phyloP scores from a whole-genome alignment of 495 filamentous ascomycete species.

The Penicillium tannophilum region DNA sequence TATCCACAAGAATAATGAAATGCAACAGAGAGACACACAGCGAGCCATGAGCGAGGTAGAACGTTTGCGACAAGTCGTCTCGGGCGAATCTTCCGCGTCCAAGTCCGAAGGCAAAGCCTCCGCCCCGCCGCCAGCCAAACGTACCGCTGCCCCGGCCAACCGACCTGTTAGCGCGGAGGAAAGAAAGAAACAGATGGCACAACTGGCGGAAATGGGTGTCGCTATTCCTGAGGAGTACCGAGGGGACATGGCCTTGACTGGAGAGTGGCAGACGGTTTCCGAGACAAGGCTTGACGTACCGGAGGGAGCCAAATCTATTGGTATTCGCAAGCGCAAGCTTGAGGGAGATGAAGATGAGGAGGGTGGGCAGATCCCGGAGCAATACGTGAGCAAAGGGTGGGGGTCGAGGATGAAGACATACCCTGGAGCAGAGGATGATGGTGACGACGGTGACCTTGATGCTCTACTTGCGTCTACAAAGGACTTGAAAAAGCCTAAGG shows the following conservation, averaged over 20 bases:
- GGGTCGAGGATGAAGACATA: slow-evolving; percentile 69
- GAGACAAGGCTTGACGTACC: slow-evolving; percentile 54
- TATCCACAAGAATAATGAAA: slow-evolving; percentile 78
- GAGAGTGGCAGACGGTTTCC: slow-evolving; percentile 81
- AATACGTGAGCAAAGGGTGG: slow-evolving; percentile 69
- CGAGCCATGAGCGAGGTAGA: slow-evolving; percentile 85
- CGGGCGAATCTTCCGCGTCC: slow-evolving; percentile 37
- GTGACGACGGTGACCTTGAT: slow-evolving; percentile 64
- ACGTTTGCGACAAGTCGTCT: slow-evolving; percentile 76
- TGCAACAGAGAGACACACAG: slow-evolving; percentile 74
- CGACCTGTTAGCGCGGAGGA: slow-evolving; percentile 62
- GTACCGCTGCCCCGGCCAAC: slow-evolving; percentile 20
- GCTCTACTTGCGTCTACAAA: slow-evolving; percentile 61
- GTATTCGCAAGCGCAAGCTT: slow-evolving; percentile 70
- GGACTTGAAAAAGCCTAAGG: slow-evolving; percentile 46
- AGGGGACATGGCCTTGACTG: slow-evolving; percentile 80
- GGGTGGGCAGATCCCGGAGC: slow-evolving; percentile 63
- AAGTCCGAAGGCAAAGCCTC: slow-evolving; percentile 20
- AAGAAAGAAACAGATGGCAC: slow-evolving; percentile 79
- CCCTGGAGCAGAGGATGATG: slow-evolving; percentile 55
- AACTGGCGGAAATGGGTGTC: slow-evolving; percentile 86
- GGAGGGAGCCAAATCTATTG: slow-evolving; percentile 37
- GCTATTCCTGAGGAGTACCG: slow-evolving; percentile 79
- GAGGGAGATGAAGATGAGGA: slow-evolving; percentile 58
- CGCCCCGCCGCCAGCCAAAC: slow-evolving; percentile 27